Percentiles rank a stretch among this genome's conserved stretches.
Conservation (phyloP, 768 basidiomycete species). For the Pisolithus orientalis region DNA sequence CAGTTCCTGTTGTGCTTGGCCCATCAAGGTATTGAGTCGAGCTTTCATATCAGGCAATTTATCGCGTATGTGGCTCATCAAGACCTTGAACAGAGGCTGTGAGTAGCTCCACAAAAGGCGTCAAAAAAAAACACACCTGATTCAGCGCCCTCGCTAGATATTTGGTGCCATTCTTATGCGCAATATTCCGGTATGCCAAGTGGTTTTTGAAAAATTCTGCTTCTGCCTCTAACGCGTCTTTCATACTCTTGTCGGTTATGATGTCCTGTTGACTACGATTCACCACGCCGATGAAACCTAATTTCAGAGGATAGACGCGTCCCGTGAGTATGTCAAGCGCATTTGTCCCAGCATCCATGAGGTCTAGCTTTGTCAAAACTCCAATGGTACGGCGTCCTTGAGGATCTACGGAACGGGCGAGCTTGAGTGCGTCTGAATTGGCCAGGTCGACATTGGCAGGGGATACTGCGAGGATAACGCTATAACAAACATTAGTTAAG, state of each 20-base stretch:
- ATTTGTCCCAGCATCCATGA: constrained; percentile 99
- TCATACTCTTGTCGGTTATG: constrained; percentile 78
- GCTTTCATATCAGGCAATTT: constrained; percentile 99
- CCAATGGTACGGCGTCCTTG: constrained; percentile 96
- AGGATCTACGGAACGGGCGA: constrained; percentile 92
- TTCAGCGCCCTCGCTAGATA: constrained; percentile 92
- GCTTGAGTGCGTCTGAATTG: constrained; percentile 96
- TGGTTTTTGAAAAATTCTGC: constrained; percentile 88
- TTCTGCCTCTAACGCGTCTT: constrained; percentile 79
- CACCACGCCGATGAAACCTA: constrained; percentile 97
- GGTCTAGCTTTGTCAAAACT: constrained; percentile 92
- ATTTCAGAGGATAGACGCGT: constrained; percentile 93
- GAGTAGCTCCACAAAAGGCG: not conserved
- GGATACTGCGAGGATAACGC: constrained; percentile 95
- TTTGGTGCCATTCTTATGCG: constrained; percentile 96
- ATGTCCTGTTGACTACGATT: constrained; percentile 98
- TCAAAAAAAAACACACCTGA: constrained; percentile 51
- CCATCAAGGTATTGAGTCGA: constrained; percentile 94
- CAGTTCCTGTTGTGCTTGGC: constrained; percentile 97
- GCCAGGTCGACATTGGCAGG: constrained; percentile 98
- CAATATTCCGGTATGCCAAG: constrained; percentile 88
- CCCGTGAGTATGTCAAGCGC: constrained; percentile 94
- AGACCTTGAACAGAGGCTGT: constrained; percentile 49
- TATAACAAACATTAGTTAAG: constrained; percentile 24
- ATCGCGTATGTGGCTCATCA: constrained; percentile 97